Evolutionary conservation across 495 filamentous ascomycete species (phyloP).

Genomic region (Thermothielavioides terrestris): DNA sequence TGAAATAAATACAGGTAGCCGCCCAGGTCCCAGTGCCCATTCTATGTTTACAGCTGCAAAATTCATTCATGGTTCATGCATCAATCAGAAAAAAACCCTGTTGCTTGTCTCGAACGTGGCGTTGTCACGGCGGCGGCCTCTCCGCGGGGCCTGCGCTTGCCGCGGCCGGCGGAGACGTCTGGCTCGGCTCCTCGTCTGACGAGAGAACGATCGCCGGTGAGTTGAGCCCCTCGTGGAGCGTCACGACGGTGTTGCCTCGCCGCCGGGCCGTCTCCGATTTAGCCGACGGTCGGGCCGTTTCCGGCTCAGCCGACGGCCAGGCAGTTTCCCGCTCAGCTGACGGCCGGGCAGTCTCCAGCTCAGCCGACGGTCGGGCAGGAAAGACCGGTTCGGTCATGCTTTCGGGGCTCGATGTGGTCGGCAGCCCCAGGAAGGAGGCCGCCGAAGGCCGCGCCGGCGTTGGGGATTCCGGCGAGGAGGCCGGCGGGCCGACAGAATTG

Average conservation of each 20-base stretch:
- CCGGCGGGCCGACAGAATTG: neutral
- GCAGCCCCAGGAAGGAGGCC: neutral
- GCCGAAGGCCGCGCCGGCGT: neutral
- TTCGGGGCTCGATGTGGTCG: neutral
- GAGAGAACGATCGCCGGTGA: slow-evolving; percentile 8
- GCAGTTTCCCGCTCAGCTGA: no score
- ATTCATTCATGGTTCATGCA: no score
- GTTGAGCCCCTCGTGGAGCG: neutral
- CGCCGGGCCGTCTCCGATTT: no score
- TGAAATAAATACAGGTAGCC: no score
- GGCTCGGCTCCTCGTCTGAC: neutral
- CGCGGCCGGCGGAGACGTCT: neutral
- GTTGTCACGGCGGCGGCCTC: neutral
- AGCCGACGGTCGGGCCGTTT: neutral
- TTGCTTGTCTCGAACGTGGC: no score
- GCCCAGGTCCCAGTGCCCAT: no score
- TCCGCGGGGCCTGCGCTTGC: neutral
- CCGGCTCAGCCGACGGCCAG: neutral
- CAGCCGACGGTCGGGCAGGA: neutral
- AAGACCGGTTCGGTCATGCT: neutral
- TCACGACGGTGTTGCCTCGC: neutral
- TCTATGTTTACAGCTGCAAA: no score
- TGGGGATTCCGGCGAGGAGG: neutral
- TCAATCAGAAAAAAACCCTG: no score
- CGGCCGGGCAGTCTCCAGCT: neutral